Evolutionary conservation across 225 moss, liverwort and hornwort species (phyloP), one percentile per base, ranked within the genome.

Genomic region (Bryum argenteum): DNA sequence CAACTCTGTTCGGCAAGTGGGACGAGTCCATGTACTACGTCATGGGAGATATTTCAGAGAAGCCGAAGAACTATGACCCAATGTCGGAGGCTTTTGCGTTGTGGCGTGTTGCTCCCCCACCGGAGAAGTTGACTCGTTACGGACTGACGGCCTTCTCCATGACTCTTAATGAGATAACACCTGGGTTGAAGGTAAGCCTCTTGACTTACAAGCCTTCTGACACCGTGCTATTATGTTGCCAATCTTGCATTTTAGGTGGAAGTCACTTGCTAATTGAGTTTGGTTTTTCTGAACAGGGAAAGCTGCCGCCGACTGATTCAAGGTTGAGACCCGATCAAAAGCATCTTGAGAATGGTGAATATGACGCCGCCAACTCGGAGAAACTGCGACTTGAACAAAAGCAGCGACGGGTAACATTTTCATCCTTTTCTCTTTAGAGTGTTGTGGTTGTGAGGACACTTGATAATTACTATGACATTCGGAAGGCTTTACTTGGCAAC

Each of bases 1-100:
- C 98, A 57, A 98, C 98, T 64, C 79, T 98, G 33, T 89, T 94
- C 60, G 98, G 98, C 65, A 98, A 98, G 81, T 98, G 98, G 98
- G 94, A 98, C 79, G 98, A 98, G 82, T 85, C 89, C 26, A 98
- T 98, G 81, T 94, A 85, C 66, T 98, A 98, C 70, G 80, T 94
- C 47, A 79, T 94, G 85, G 98, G 98, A 41, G 98, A 98, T 83
- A 72, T 94, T 74, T 79, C 91, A 33, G 85, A 87, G 20, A 98
- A 92, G 77, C 80, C 91, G 15, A 98, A 94, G 81, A 80, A 89
- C 73, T 94, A 91, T 57, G 92, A 98, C 61, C 91, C 98, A 23
- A 91, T 91, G 92, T 87, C 89, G n/a, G 98, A 98, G 78, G 98
- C 98, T 78, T 78, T 91, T 56, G 64, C 85, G 67, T 82, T 98